Conservation (phyloP, 164 flowering plant species). For the Tetrastigma voinierianum region DNA sequence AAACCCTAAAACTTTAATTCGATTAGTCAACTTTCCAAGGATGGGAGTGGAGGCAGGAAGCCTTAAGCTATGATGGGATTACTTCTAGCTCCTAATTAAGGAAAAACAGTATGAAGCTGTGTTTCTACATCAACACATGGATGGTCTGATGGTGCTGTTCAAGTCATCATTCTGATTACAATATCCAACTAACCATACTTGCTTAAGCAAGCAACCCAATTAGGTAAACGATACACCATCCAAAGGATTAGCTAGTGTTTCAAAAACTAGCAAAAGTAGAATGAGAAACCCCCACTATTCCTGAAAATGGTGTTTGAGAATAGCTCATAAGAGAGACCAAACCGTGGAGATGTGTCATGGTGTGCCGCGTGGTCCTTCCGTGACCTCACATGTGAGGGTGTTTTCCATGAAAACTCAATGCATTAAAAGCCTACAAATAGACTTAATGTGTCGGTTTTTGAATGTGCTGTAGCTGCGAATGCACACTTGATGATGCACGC, state of each 20-base stretch:
- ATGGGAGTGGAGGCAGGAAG: background rate
- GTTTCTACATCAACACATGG: background rate
- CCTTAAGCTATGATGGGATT: background rate
- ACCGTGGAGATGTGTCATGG: background rate
- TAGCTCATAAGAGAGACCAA: background rate
- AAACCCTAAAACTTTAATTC: background rate
- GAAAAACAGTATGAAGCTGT: background rate
- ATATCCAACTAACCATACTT: slow-evolving; percentile 9
- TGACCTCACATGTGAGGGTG: background rate
- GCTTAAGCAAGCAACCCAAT: slow-evolving; percentile 1
- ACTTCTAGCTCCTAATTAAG: background rate
- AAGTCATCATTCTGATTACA: slow-evolving; percentile 9
- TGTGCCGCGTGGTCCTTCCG: background rate
- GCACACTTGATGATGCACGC: background rate
- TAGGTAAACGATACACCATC: background rate
- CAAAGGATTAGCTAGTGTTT: background rate
- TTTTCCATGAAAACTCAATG: background rate
- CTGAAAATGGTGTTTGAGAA: background rate
- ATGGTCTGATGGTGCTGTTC: background rate
- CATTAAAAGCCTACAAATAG: background rate
- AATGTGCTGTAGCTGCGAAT: background rate
- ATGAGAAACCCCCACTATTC: background rate
- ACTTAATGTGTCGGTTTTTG: background rate
- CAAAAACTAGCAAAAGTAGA: background rate
- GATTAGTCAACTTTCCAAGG: background rate